Evolutionary conservation across 2,329 filamentous ascomycete genomes (phyloP).

Genomic region (Fusarium sp.): DNA sequence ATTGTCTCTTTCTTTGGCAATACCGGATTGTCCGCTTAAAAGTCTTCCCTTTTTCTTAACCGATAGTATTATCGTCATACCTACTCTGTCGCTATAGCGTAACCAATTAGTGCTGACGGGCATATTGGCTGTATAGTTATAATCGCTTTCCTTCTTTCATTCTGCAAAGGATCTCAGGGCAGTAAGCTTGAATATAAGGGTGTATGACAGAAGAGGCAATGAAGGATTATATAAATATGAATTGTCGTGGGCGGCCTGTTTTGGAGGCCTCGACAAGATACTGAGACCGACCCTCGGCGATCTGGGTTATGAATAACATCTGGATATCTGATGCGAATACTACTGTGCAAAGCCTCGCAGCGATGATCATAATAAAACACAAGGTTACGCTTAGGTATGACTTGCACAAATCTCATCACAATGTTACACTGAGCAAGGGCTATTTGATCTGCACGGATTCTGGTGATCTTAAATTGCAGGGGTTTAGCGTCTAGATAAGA

Average conservation of each 20-base stretch:
- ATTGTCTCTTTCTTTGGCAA: not conserved
- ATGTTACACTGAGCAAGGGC: not conserved
- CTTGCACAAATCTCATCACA: not conserved
- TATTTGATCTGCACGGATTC: not conserved
- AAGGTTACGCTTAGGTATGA: not conserved
- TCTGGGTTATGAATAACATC: not conserved
- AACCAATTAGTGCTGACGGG: not conserved
- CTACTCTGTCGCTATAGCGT: too few species aligned
- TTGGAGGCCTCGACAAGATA: too few species aligned
- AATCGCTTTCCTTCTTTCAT: not conserved
- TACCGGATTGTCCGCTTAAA: fast-evolving
- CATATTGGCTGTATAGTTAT: not conserved
- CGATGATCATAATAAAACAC: not conserved
- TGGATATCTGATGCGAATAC: not conserved
- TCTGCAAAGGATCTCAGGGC: fast-evolving
- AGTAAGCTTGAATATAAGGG: fast-evolving
- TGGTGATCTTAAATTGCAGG: not conserved
- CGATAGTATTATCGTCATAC: not conserved
- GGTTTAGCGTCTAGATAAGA: not conserved
- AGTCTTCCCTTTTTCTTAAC: not conserved
- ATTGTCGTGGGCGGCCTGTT: fast-evolving
- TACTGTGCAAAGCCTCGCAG: not conserved
- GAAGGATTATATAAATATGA: not conserved
- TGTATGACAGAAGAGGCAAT: not conserved
- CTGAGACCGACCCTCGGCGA: not conserved